Conservation (phyloP, 2,329 filamentous ascomycete species). For the Ascochyta pisi region DNA sequence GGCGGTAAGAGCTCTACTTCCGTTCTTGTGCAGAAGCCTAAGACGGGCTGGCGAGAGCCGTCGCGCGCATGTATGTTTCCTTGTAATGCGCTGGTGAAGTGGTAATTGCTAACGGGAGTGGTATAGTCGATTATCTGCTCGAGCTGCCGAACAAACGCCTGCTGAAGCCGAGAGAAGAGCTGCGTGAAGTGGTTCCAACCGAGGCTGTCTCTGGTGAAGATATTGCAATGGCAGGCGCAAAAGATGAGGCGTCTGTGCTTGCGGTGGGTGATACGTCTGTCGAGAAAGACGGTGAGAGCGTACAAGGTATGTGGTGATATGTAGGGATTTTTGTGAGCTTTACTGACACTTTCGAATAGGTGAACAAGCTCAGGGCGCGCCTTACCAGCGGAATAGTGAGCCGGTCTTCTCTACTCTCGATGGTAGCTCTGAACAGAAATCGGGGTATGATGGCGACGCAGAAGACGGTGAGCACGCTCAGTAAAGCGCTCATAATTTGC, state of each 20-base stretch:
- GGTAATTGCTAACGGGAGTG: background rate
- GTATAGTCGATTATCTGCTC: background rate
- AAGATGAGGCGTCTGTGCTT: background rate
- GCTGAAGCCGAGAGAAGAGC: background rate
- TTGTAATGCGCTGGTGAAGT: no score
- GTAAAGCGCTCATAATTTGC: background rate
- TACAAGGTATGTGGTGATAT: background rate
- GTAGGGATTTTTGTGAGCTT: background rate
- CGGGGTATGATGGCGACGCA: background rate
- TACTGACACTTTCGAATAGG: background rate
- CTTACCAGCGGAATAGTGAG: background rate
- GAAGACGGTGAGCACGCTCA: background rate
- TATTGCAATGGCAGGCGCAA: no score
- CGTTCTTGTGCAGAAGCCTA: background rate
- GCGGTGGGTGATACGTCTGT: no score
- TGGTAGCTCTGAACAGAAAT: background rate
- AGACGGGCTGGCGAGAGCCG: constrained; percentile 10
- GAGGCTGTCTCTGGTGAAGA: background rate
- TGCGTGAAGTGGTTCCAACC: background rate
- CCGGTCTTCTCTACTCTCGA: background rate
- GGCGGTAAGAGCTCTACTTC: background rate
- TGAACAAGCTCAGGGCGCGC: no score
- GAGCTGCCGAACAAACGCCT: background rate
- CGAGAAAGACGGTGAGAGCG: background rate
- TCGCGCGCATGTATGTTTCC: background rate